Evolutionary conservation across 1,284 basidiomycete species (phyloP).

Genomic region (Ceratobasidium sp.): DNA sequence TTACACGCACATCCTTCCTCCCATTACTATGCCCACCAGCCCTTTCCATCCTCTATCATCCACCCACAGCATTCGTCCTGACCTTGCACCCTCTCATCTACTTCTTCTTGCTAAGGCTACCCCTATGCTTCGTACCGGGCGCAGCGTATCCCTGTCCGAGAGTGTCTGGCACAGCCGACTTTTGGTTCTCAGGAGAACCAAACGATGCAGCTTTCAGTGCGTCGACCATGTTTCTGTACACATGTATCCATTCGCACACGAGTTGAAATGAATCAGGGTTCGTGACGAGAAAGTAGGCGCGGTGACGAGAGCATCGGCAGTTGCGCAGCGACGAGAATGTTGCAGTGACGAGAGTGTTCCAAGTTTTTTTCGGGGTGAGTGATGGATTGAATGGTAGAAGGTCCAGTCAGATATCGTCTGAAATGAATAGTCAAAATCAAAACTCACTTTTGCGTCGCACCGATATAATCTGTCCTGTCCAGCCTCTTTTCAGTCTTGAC

Average conservation of each 20-base stretch:
- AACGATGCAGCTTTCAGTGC: slow-evolving; percentile 22
- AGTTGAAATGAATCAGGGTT: not conserved
- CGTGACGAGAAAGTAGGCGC: not conserved
- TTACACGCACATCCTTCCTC: not conserved
- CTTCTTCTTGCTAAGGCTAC: slow-evolving; percentile 29
- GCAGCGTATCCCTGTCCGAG: slow-evolving; percentile 7
- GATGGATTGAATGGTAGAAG: not conserved
- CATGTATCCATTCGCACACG: not conserved
- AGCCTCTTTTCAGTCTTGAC: slow-evolving; percentile 67
- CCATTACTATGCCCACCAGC: not conserved
- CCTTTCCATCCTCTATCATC: too few species aligned
- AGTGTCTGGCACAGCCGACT: not conserved
- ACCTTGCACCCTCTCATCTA: not conserved
- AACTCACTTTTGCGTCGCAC: slow-evolving; percentile 72
- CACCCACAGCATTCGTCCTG: not conserved
- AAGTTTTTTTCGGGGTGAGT: not conserved
- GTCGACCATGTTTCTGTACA: slow-evolving; percentile 24
- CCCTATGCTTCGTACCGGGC: slow-evolving; percentile 9
- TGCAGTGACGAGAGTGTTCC: not conserved
- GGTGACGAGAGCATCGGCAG: not conserved
- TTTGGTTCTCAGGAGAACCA: slow-evolving; percentile 25
- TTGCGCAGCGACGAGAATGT: not conserved
- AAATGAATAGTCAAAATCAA: too few species aligned
- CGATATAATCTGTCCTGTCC: slow-evolving; percentile 68
- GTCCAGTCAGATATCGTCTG: not conserved